phyloP scores from a whole-genome alignment of 805 yeast genomes.

The Suhomyces faveliae region DNA sequence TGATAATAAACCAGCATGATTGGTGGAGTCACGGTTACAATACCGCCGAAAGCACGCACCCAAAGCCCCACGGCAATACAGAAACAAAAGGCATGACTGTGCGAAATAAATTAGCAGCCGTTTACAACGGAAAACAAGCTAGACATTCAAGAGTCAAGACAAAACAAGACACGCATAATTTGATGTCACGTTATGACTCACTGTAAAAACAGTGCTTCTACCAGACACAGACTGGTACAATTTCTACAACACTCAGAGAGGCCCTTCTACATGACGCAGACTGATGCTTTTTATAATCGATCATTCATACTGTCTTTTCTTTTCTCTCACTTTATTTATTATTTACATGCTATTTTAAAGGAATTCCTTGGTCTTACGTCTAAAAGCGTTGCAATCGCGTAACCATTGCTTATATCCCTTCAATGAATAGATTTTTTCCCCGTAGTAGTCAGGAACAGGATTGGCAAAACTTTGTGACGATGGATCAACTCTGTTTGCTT shows the following conservation, averaged over 20 bases:
- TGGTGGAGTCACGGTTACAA: background rate
- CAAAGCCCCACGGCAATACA: no score
- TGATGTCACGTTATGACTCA: background rate
- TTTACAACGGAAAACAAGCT: background rate
- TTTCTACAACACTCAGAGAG: no score
- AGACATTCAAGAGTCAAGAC: background rate
- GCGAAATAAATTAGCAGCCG: background rate
- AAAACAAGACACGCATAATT: background rate
- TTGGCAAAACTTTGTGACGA: conserved; percentile 84
- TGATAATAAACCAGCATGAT: background rate
- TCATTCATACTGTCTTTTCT: background rate
- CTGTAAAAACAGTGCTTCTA: background rate
- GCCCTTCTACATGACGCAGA: no score
- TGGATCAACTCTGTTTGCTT: conserved; percentile 86
- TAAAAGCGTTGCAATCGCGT: conserved; percentile 89
- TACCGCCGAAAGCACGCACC: background rate
- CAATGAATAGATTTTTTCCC: conserved; percentile 88
- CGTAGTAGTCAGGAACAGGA: conserved; percentile 98
- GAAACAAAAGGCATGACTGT: background rate
- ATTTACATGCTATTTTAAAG: conserved; percentile 33
- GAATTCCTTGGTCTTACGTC: conserved; percentile 76
- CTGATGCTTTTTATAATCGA: no score
- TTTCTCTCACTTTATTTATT: background rate
- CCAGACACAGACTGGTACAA: no score
- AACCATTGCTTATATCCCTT: conserved; percentile 92